Base-by-base conservation (phyloP, 1,284 basidiomycete genomes). In the Chondrostereum purpureum region DNA sequence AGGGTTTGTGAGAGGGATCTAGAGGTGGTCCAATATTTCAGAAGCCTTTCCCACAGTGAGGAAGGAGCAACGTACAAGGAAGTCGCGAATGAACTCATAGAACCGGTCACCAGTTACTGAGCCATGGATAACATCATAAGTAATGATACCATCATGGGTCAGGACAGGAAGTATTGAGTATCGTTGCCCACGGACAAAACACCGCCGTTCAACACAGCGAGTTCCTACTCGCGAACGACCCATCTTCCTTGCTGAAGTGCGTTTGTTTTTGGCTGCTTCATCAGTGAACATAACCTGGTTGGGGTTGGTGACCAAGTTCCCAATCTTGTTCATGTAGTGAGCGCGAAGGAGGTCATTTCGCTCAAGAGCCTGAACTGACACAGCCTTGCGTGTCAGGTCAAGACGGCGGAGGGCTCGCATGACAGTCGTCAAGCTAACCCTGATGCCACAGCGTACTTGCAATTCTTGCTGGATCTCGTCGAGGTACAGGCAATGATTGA, bases 211-310 rank as follows among this genome's bases (percentile, higher is more conserved):
- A 6, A 50, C 48, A 22, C 51, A 57, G 17, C 48, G 42, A 4
- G 27, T 42, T 23, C 59, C 58, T 23, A 13, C 22, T 4, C 53
- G 44, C 13, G 56, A 54, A 58, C 56, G 58, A 0, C 59, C 60
- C 18, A 16, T n/a, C 22, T 47, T 49, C 20, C 46, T 33, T 19
- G 20, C 13, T 3, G 46, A 45, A n/a, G 48, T 61, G 4, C 41
- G 34, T n/a, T 39, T 12, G 41, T 64, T 58, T 6, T 50, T 49
- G 10, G 54, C 55, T 11, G 56, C 55, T 42, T 62, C 50, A 39
- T 64, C 56, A 38, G 58, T 22, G 42, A 63, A 63, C 46, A 63
- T 49, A 3, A 58, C 23, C 51, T 54, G 53, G 6, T 51, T 46
- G 12, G 53, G 50, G 46, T 60, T 46, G 0, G 50, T 34, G 3